Base-by-base conservation (phyloP, 192 early-diverging fungal genomes). In the Allomyces macrogynus region DNA sequence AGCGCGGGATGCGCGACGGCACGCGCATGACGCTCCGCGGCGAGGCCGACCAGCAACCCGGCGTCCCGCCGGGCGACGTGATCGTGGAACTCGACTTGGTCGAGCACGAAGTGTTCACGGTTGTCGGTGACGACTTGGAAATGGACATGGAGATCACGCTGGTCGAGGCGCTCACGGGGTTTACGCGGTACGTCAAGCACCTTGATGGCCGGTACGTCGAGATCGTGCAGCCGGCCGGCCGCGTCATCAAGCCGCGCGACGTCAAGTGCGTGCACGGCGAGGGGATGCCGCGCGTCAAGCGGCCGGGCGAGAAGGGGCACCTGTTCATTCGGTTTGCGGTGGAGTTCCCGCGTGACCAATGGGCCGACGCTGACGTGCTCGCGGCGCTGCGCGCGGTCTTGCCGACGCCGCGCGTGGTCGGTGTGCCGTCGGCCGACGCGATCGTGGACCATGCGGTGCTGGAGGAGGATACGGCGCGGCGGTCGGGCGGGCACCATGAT, bases 1-100 rank as follows among this genome's bases (percentile, higher is more conserved):
- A 96, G 68, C 93, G 91, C 72, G 96, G 96, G 32, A 94, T 95
- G 91, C 70, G 66, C 27, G 78, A 95, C 65, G 88, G 90, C 23
- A 89, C 96, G 65, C 86, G 83, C 74, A 93, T 99, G 65, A 79
- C 83, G 5, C 89, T 97, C 75, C 75, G 77, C 66, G 94, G 94
- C 25, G 93, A 97, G 73, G 96, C 87, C 63, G 96, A 99, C 74
- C 94, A 97, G 71, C 81, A 83, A 67, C 96, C 96, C 3, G 92
- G 84, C 65, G 77, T 90, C 62, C 84, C 89, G 32, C 85, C 96
- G 23, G 91, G 88, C 27, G 94, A 97, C 72, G 85, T 97, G 22
- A 81, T 94, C 63, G 87, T 99, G 77, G 88, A 92, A 22, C 72
- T 99, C 23, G 79, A 90, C 64, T 86, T 93, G 73, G 88, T 87